Evolutionary conservation across 768 basidiomycete species (phyloP).

Genomic region (Fomitopsis serialis): DNA sequence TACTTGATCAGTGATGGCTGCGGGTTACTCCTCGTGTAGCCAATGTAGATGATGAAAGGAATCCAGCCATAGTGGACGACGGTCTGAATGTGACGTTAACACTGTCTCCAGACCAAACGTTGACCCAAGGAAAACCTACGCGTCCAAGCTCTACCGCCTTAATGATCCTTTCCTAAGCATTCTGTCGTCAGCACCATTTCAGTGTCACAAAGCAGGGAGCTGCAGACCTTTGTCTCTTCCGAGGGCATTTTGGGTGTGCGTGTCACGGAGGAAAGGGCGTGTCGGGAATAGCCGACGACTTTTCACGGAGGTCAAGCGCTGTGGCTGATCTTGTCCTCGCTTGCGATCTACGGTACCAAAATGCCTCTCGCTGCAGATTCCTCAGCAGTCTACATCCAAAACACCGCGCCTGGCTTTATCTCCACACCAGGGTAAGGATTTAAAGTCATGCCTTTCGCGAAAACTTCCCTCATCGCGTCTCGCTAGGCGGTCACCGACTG

Average conservation of each 20-base stretch:
- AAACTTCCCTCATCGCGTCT: background rate
- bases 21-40: slow-evolving; percentile 88
- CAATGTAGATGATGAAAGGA: slow-evolving; percentile 93
- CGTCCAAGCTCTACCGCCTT: slow-evolving; percentile 79
- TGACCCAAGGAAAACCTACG: slow-evolving; percentile 40
- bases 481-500: slow-evolving; percentile 61
- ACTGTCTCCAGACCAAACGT: slow-evolving; percentile 1
- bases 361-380: slow-evolving; percentile 45
- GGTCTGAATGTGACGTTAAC: slow-evolving; percentile 44
- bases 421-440: slow-evolving; percentile 24
- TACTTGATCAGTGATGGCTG: slow-evolving; percentile 95
- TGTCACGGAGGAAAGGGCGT: slow-evolving; percentile 17
- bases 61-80: slow-evolving; percentile 95
- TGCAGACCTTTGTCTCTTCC: slow-evolving; percentile 80
- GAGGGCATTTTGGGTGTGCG: slow-evolving; percentile 59
- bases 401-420: slow-evolving; percentile 22
- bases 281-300: slow-evolving; percentile 25
- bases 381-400: slow-evolving; percentile 40
- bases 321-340: slow-evolving; percentile 12
- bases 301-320: slow-evolving; percentile 16
- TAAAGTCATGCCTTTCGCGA: slow-evolving; percentile 22
- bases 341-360: slow-evolving; percentile 19
- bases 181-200: background rate
- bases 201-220: background rate
- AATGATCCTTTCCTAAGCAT: slow-evolving; percentile 68